Base-by-base conservation (phyloP, 2,329 filamentous ascomycete species). In the Lachnellula hyalina region DNA sequence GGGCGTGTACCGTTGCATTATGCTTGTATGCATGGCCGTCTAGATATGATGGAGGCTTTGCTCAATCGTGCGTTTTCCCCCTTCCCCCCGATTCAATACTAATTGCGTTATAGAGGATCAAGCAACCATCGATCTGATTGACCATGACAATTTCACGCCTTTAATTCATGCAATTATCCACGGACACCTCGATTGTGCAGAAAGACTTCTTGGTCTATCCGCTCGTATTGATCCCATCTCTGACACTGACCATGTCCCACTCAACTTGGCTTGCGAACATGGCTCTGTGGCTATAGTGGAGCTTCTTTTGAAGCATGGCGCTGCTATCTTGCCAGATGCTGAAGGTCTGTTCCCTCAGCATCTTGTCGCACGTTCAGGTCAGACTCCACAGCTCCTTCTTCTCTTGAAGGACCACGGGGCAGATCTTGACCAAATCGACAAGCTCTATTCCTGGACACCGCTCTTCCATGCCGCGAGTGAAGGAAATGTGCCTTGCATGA, bases 321-420 rank as follows among this genome's bases (percentile, higher is more conserved):
- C 93, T 5, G 80, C 83, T 54, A 87, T 99, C 56, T 76, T 96
- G n/a, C 86, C 94, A 8, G 94, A 99, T 72, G 94, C 94, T 2
- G 94, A 99, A 75, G 94, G 94, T 1, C 77, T 99, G 11, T 99
- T 90, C 68, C 94, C 94, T n/a, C 94, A 97, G 69, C 94, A 99
- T 73, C 81, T 97, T 35, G 93, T 97, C 19, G 93, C 94, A 23
- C 83, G 94, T 53, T 94, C 93, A 32, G 90, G 90, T 2, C 86
- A 92, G 67, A 88, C 85, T 0, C 88, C 91, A 1, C 80, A 89
- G 52, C 80, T 96, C 28, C 77, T 97, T 11, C 75, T 92, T 14
- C 77, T 96, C 40, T 77, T 99, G 12, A 87, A 91, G 69, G 79
- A 87, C 49, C 92, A 94, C 66, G 92, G 92, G 1, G 93, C 91